Percentiles rank a stretch among this genome's conserved stretches.
Conservation (phyloP, 768 basidiomycete genomes). For the Trametopsis cervina region DNA sequence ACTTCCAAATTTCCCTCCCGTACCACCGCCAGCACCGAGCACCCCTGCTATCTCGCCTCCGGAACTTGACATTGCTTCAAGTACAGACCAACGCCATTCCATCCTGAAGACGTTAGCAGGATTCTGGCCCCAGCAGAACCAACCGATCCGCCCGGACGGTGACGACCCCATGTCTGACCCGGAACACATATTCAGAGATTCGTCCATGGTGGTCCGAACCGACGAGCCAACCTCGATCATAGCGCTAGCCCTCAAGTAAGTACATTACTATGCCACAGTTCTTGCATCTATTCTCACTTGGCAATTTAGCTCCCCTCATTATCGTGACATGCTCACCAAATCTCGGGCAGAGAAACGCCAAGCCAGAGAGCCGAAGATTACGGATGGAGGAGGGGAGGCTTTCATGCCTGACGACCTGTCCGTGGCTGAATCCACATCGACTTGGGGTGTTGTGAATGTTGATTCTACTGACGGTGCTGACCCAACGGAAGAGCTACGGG, state of each 20-base stretch:
- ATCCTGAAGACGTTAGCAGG: slow-evolving; percentile 80
- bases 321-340: slow-evolving; percentile 71
- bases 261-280: slow-evolving; percentile 4
- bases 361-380: slow-evolving; percentile 44
- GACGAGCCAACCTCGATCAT: slow-evolving; percentile 99
- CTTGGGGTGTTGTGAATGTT: slow-evolving; percentile 89
- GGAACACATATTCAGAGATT: slow-evolving; percentile 93
- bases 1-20: neutral
- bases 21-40: slow-evolving; percentile 9
- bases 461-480: slow-evolving; percentile 59
- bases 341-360: slow-evolving; percentile 74
- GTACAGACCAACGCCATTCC: slow-evolving; percentile 59
- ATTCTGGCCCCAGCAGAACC: slow-evolving; percentile 63
- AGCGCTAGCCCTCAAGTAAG: slow-evolving; percentile 85
- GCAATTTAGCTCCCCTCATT: slow-evolving; percentile 64
- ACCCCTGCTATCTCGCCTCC: slow-evolving; percentile 23
- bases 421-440: slow-evolving; percentile 75
- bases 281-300: neutral
- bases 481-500: slow-evolving; percentile 69
- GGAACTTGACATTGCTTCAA: slow-evolving; percentile 44
- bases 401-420: slow-evolving; percentile 93
- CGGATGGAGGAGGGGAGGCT: slow-evolving; percentile 64
- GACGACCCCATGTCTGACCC: slow-evolving; percentile 71
- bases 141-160: slow-evolving; percentile 43
- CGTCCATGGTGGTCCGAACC: slow-evolving; percentile 89